Percentiles rank a stretch among this genome's conserved stretches.
Conservation (phyloP, 495 filamentous ascomycete genomes). For the Penicillium arizonense region DNA sequence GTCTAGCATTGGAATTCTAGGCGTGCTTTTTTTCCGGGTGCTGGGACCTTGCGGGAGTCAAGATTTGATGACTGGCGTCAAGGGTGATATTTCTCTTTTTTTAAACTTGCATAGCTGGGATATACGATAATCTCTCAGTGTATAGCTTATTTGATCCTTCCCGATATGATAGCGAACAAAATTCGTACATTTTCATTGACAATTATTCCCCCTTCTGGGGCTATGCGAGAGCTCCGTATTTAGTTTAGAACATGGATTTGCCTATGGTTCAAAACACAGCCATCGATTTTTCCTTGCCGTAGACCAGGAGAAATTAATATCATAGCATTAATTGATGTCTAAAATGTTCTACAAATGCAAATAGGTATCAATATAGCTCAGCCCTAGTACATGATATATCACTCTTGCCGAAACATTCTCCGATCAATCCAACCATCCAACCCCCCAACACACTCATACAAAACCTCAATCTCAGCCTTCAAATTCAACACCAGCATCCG, state of each 20-base stretch:
- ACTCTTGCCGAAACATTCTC: slow-evolving; percentile 31
- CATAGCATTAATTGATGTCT: background rate
- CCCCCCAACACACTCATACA: slow-evolving; percentile 59
- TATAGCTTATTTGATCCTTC: slow-evolving; percentile 15
- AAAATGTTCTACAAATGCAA: background rate
- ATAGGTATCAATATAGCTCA: background rate
- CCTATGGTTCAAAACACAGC: too few species aligned
- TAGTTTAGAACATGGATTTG: background rate
- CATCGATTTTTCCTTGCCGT: too few species aligned
- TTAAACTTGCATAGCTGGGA: slow-evolving; percentile 19
- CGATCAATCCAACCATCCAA: slow-evolving; percentile 65
- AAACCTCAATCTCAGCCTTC: slow-evolving; percentile 87
- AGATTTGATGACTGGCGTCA: slow-evolving; percentile 22
- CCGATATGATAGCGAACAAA: slow-evolving; percentile 10
- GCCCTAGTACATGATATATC: background rate
- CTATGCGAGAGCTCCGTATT: background rate
- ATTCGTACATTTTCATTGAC: background rate
- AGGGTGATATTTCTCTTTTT: slow-evolving; percentile 12
- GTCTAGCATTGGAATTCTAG: background rate
- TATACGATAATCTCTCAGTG: slow-evolving; percentile 15
- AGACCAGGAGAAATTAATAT: too few species aligned
- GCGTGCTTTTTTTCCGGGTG: background rate
- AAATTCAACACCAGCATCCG: slow-evolving; percentile 81
- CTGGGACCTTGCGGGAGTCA: background rate
- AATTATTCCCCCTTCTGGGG: background rate